Evolutionary conservation across 257 asterid genomes (phyloP), one percentile per base, ranked within the genome.

Genomic region (Solanum tacnaense): DNA sequence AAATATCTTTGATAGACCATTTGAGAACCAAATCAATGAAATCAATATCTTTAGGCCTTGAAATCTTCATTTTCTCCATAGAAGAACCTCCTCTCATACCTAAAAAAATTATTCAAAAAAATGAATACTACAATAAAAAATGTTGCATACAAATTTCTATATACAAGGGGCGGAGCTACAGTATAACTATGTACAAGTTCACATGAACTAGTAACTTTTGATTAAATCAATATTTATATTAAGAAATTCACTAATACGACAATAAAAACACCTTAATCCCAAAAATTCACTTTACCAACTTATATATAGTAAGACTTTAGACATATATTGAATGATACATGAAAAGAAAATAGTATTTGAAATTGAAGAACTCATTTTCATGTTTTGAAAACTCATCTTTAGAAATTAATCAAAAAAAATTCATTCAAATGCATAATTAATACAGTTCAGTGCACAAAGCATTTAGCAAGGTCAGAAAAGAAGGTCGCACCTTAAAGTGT

Each of bases 1-100:
- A 65, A 78, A 94, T 89, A 9, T 93, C 91, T 72, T 84, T 72
- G 39, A 89, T 84, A 81, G 94, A 88, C 95, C 93, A 91, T 10
- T 93, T 90, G 16, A 92, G 75, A 15, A 94, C 86, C 90, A 91
- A 81, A 62, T 91, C 91, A 58, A 29, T 20, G n/a, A 84, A 73
- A 20, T 88, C 90, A 84, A 1, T 5, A 11, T 84, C 76, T 31
- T 58, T 52, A 38, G 36, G 56, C 88, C 72, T 32, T 21, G 35
- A 16, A 44, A 15, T 7, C 12, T 10, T 71, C 85, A 2, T 79
- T 13, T 71, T 72, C n/a, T 46, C 35, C 79, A 44, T 65, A 65
- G 32, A 11, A n/a, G 70, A 65, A 65, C 1, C 7, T 11, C 13
- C 16, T n/a, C 2, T 0, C 16, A 65, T 4, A 18, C 72, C 72